Percentiles rank a stretch among this genome's conserved stretches.
phyloP scores from a whole-genome alignment of 2,329 filamentous ascomycete species.

The Orbilia javanica region DNA sequence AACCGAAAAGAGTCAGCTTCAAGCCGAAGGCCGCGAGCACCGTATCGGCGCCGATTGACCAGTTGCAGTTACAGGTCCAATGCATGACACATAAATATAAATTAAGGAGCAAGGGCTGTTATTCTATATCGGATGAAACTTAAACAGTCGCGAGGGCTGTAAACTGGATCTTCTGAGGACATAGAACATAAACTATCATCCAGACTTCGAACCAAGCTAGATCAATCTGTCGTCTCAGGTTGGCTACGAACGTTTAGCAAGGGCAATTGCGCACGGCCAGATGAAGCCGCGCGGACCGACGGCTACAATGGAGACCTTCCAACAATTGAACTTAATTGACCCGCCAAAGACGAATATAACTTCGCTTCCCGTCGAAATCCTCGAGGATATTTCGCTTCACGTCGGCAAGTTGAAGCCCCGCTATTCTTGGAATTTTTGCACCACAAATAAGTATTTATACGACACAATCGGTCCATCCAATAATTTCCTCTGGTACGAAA shows the following conservation, averaged over 20 bases:
- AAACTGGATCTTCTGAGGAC: not conserved
- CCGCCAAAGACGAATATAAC: slow-evolving; percentile 6
- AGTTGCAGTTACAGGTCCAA: not conserved
- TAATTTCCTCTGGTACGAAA: slow-evolving; percentile 25
- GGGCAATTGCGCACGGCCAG: not conserved
- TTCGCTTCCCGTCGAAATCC: slow-evolving; percentile 15
- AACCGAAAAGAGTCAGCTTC: not conserved
- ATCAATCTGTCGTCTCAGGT: too few species aligned
- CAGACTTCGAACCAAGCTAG: not conserved
- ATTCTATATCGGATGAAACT: slow-evolving; percentile 14
- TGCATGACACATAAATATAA: not conserved
- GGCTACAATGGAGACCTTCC: not conserved
- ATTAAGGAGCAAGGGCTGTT: not conserved
- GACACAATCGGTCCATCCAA: slow-evolving; percentile 13
- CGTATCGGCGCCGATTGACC: not conserved
- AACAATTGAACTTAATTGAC: not conserved
- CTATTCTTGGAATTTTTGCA: not conserved
- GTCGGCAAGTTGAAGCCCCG: not conserved
- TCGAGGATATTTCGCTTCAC: slow-evolving; percentile 18
- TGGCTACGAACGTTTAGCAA: too few species aligned
- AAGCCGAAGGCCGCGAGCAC: not conserved
- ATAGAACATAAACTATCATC: too few species aligned
- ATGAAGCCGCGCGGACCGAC: not conserved
- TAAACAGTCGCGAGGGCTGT: too few species aligned
- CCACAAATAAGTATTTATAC: not conserved